These are phyloP conservation scores for Parietaria judaica DNA, from an alignment of 306 rosid species.

Conservation along the genomic window DNA sequence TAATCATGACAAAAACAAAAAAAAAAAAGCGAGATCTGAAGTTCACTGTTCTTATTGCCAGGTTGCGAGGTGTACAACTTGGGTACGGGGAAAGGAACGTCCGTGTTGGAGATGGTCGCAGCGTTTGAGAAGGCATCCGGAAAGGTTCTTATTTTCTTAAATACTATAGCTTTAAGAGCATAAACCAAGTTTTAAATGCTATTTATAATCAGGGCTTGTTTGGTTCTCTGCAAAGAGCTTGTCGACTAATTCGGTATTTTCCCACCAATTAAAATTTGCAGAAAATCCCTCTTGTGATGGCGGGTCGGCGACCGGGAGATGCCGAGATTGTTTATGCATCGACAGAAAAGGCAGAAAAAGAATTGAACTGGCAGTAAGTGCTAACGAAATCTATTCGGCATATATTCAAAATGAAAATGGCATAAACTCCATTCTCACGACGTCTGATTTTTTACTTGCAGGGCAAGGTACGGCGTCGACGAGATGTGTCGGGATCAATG, in stretches of 20 bases:
- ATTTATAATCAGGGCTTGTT: neutral
- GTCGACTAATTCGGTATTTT: neutral
- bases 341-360: constrained; percentile 74
- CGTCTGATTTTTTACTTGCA: constrained; percentile 24
- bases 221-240: neutral
- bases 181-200: too few species aligned
- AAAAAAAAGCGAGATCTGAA: neutral
- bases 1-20: too few species aligned
- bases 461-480: constrained; percentile 75
- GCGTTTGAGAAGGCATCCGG: constrained; percentile 93
- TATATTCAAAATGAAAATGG: neutral
- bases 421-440: neutral
- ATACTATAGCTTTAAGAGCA: too few species aligned
- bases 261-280: constrained; percentile 20
- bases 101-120: constrained; percentile 86
- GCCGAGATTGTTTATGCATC: constrained; percentile 90
- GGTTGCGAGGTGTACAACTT: constrained; percentile 94
- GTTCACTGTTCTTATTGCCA: constrained; percentile 16
- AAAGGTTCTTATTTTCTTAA: constrained; percentile 39
- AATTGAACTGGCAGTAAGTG: constrained; percentile 94
- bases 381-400: neutral
- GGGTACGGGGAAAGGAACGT: constrained; percentile 98
- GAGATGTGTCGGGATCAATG: constrained; percentile 99
- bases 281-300: constrained; percentile 74
- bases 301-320: constrained; percentile 90